Evolutionary conservation across 192 early-diverging fungal species (phyloP).

Genomic region (Dispira simplex): DNA sequence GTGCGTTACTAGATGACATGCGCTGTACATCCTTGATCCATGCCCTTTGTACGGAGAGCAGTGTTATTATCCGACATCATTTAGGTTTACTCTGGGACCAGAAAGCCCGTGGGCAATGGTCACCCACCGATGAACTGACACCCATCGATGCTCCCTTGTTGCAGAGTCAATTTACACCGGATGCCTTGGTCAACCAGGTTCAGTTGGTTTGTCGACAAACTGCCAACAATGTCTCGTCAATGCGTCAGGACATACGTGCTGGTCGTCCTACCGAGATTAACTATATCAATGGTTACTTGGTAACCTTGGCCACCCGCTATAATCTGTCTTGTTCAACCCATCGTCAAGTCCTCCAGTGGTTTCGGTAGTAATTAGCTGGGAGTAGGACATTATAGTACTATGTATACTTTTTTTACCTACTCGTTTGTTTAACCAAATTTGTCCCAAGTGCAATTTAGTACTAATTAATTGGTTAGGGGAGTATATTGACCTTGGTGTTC

Average conservation of each 20-base stretch:
- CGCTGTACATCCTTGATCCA: conserved; percentile 14
- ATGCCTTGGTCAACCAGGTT: conserved; percentile 22
- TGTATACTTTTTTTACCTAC: no score
- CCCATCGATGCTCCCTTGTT: conserved; percentile 2
- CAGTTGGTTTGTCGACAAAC: conserved; percentile 21
- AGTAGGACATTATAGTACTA: no score
- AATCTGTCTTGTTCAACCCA: conserved; percentile 17
- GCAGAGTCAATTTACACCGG: conserved; percentile 12
- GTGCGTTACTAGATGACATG: conserved; percentile 20
- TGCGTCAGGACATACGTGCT: conserved; percentile 27
- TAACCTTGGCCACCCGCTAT: conserved; percentile 25
- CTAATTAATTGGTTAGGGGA: no score
- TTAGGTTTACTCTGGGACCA: conserved; percentile 18
- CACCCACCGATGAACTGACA: conserved; percentile 22
- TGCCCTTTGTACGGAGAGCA: conserved; percentile 15
- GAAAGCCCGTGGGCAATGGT: conserved; percentile 21
- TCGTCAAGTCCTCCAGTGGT: background rate
- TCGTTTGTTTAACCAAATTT: no score
- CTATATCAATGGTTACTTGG: conserved; percentile 40
- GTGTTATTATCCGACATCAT: conserved; percentile 14
- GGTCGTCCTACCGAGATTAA: conserved; percentile 31
- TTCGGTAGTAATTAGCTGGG: no score
- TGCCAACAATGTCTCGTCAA: conserved; percentile 30
- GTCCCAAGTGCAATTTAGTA: no score
- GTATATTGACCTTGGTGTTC: no score